These are phyloP conservation scores for Eucalyptus camaldulensis DNA, from an alignment of 345 rosid genomes.

Conservation along the genomic window DNA sequence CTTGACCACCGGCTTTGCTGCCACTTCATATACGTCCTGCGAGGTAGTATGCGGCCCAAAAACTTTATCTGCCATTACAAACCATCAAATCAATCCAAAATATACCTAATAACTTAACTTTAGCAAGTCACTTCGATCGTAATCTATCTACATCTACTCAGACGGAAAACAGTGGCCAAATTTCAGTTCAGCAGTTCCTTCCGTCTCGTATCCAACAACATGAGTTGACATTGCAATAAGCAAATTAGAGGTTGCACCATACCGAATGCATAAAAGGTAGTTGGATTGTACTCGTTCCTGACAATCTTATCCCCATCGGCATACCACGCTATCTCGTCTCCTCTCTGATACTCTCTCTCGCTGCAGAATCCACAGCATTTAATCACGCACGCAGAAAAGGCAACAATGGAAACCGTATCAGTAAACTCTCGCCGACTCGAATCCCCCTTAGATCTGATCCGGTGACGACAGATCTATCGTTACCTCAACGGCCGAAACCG, in stretches of 20 bases:
- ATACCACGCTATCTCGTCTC: slow-evolving; percentile 95
- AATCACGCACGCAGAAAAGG: neutral
- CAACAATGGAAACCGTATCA: neutral
- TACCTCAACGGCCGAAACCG: slow-evolving; percentile 97
- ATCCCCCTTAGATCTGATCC: slow-evolving; percentile 34
- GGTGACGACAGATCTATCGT: slow-evolving; percentile 34
- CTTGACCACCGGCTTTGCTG: slow-evolving; percentile 92
- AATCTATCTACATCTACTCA: neutral
- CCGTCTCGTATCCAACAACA: neutral
- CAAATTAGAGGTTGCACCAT: neutral
- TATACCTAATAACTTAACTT: neutral
- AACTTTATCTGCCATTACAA: slow-evolving; percentile 54
- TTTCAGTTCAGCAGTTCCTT: neutral
- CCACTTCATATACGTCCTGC: slow-evolving; percentile 82
- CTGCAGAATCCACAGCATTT: slow-evolving; percentile 21
- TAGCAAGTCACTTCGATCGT: neutral
- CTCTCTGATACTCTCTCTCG: slow-evolving; percentile 86
- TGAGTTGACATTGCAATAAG: neutral
- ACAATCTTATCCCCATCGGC: slow-evolving; percentile 94
- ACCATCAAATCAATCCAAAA: neutral
- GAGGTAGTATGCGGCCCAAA: slow-evolving; percentile 78
- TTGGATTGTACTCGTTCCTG: slow-evolving; percentile 79
- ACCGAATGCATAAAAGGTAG: slow-evolving; percentile 92
- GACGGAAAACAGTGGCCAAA: neutral
- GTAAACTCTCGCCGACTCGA: neutral